phyloP scores from a whole-genome alignment of 495 filamentous ascomycete genomes.

The Parmelia sp. region DNA sequence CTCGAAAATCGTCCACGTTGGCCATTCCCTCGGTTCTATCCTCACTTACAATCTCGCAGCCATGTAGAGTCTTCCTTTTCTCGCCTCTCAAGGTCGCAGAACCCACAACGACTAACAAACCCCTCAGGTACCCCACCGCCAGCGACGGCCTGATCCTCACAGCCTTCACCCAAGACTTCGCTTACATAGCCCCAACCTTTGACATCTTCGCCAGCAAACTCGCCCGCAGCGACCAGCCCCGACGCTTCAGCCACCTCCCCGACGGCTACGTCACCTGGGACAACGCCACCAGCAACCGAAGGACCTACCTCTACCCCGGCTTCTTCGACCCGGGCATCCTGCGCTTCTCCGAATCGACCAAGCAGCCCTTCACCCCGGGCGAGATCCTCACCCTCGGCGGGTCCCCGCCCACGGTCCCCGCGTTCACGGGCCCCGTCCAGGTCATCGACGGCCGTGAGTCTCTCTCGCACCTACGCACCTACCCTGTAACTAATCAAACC shows the following conservation, averaged over 20 bases:
- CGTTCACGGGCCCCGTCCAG: slow-evolving; percentile 41
- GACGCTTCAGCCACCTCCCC: slow-evolving; percentile 34
- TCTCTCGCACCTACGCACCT: not conserved
- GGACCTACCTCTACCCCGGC: slow-evolving; percentile 39
- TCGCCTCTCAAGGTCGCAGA: not conserved
- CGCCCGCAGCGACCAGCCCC: slow-evolving; percentile 37
- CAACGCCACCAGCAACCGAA: slow-evolving; percentile 32
- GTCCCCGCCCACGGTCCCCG: slow-evolving; percentile 23
- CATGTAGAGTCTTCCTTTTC: slow-evolving; percentile 9
- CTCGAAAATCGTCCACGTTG: slow-evolving; percentile 49
- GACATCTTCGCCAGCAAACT: slow-evolving; percentile 41
- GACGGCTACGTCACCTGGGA: slow-evolving; percentile 43
- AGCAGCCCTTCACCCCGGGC: slow-evolving; percentile 43
- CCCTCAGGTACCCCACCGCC: slow-evolving; percentile 36
- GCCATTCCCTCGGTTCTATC: slow-evolving; percentile 41
- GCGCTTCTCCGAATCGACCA: slow-evolving; percentile 35
- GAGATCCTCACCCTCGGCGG: slow-evolving; percentile 40
- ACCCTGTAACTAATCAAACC: not conserved
- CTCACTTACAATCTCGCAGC: slow-evolving; percentile 37
- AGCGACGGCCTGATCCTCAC: slow-evolving; percentile 52
- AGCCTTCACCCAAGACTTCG: slow-evolving; percentile 42
- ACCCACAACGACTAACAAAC: not conserved
- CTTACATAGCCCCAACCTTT: slow-evolving; percentile 31
- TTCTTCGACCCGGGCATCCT: slow-evolving; percentile 43
- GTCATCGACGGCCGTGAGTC: slow-evolving; percentile 37